Evolutionary conservation across 2,329 filamentous ascomycete species (phyloP).

Genomic region (Sarocladiaceae sp.): DNA sequence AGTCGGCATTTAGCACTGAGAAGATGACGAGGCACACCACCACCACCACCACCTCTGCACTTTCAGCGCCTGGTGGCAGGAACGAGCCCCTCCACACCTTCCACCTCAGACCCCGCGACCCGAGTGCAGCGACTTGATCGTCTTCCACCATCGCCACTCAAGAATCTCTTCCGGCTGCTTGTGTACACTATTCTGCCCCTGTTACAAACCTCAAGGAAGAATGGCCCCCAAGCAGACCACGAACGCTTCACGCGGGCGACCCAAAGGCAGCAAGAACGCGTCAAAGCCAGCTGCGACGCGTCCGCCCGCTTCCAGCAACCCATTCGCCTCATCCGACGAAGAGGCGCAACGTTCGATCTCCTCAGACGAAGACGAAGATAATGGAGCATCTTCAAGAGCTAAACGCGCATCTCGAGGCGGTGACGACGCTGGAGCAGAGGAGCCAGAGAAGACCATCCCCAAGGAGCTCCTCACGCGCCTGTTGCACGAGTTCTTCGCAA

Average conservation of each 20-base stretch:
- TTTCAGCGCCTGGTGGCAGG: too few species aligned
- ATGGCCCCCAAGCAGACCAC: conserved; percentile 28
- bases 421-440: conserved; percentile 24
- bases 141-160: too few species aligned
- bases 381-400: conserved; percentile 13
- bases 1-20: too few species aligned
- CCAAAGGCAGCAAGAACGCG: conserved; percentile 20
- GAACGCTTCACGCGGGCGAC: conserved; percentile 26
- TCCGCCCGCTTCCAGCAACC: conserved; percentile 24
- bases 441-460: conserved; percentile 52
- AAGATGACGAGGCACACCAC: too few species aligned
- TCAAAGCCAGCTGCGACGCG: conserved; percentile 16
- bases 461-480: conserved; percentile 68
- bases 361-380: conserved; percentile 19
- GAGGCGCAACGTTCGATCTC: conserved; percentile 10
- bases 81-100: too few species aligned
- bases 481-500: conserved; percentile 72
- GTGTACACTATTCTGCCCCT: neutral
- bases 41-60: too few species aligned
- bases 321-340: conserved; percentile 29
- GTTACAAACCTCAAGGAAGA: neutral
- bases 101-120: too few species aligned
- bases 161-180: neutral
- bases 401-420: neutral
- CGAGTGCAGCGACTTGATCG: too few species aligned